Evolutionary conservation across 352 stramenopile species (phyloP), one percentile per base, ranked within the genome.

Genomic region (Peronospora tabacina): DNA sequence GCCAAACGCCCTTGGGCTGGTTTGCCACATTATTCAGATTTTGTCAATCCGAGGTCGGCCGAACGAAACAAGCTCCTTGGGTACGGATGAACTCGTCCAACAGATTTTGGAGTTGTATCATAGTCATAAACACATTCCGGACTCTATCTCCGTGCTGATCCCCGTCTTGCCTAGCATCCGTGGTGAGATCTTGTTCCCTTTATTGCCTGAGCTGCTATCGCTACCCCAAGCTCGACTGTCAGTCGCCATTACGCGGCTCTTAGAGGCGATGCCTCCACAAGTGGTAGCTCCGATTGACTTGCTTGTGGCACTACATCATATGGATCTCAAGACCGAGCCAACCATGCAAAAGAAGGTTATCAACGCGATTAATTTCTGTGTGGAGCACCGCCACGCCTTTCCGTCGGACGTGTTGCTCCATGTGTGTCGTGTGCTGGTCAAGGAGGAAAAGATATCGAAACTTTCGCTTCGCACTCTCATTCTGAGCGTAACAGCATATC

Each of bases 301-400:
- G 43, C 63, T 91, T 16, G 58, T 91, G 37, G 75, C 72, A 24
- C 68, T 91, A 48, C 80, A 91, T 62, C 73, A 87, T 57, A 68
- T 89, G 12, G 75, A 87, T 51, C 52, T 88, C n/a, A 79, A 72
- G 55, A 70, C 52, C 35, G 80, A 91, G 36, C 49, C 66, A 30
- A 66, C 40, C 13, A 77, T 87, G 66, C 80, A 91, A 58, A 89
- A 91, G 58, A 79, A 80, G 35, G 74, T 82, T 24, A 86, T 89
- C 49, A 58, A 55, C 19, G 80, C 77, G 7, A 89, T 91, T 41
- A 87, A 87, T 45, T 76, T 87, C 41, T 91, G 80, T 41, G 64
- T 89, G 35, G 75, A 87, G 53, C 70, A 91, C 63, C 75, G 76
- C 19, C 77, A 87, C 39, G 80, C 75, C 37, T 91, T 91, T 51